Percentiles rank a stretch among this genome's conserved stretches.
Conservation (phyloP, 2,329 filamentous ascomycete genomes). For the Sclerotinia minor region DNA sequence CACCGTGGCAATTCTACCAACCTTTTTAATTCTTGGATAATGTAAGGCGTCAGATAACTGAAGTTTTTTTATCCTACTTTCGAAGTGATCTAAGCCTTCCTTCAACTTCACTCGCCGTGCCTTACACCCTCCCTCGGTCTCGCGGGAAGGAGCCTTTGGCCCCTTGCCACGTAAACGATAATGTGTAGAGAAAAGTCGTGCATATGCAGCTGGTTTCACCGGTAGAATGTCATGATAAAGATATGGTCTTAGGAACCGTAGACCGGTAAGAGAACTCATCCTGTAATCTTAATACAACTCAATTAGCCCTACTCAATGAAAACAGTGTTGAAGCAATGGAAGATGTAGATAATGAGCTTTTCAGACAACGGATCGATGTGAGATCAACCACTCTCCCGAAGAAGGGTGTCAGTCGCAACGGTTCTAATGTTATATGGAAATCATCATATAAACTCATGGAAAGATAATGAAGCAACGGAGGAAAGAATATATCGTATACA, state of each 20-base stretch:
- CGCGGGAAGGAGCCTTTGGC: neutral
- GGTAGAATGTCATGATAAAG: constrained; percentile 45
- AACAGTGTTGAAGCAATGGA: neutral
- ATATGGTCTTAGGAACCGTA: constrained; percentile 58
- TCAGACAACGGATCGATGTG: constrained; percentile 52
- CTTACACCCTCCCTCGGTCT: neutral
- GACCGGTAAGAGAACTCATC: constrained; percentile 49
- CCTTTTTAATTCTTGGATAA: constrained; percentile 19
- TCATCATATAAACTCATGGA: constrained; percentile 48
- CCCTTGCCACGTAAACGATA: constrained; percentile 4
- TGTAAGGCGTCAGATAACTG: constrained; percentile 2
- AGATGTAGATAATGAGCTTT: constrained; percentile 21
- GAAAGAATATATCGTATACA: neutral
- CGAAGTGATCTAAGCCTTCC: neutral
- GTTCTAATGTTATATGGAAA: constrained; percentile 54
- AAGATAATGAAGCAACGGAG: neutral
- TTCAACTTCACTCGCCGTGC: neutral
- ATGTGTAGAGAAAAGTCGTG: constrained; percentile 49
- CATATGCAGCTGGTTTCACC: constrained; percentile 44
- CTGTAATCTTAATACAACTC: constrained; percentile 33
- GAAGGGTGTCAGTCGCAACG: constrained; percentile 57
- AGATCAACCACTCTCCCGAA: constrained; percentile 51
- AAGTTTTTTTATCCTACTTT: constrained; percentile 14
- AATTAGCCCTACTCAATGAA: constrained; percentile 27
- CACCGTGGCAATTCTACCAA: constrained; percentile 5